Evolutionary conservation across 148 eudicot species (phyloP).

Genomic region (Fallopia convolvulus): DNA sequence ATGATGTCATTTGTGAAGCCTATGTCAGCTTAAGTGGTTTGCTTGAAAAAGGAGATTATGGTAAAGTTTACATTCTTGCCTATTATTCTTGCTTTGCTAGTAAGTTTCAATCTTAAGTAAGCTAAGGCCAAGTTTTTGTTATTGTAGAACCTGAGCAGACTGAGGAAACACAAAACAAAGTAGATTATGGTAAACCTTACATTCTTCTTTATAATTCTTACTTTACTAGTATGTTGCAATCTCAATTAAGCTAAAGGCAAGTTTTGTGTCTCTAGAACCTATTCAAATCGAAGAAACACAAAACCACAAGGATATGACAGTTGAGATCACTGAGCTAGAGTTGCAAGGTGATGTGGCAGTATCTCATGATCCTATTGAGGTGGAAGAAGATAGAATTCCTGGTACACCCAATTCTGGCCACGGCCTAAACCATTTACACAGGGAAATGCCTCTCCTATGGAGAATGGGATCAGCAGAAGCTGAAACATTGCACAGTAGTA

Average conservation of each 20-base stretch:
- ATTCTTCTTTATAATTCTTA: background rate
- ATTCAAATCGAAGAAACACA: background rate
- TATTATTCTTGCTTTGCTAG: constrained; percentile 1
- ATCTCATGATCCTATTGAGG: constrained; percentile 28
- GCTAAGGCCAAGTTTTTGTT: background rate
- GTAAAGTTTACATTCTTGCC: background rate
- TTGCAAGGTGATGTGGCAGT: background rate
- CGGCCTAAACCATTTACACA: constrained; percentile 39
- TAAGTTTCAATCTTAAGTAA: background rate
- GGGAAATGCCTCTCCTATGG: constrained; percentile 36
- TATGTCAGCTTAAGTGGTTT: constrained; percentile 24
- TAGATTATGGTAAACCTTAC: constrained; percentile 4
- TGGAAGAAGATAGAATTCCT: constrained; percentile 51
- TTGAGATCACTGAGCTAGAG: constrained; percentile 6
- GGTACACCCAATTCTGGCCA: constrained; percentile 57
- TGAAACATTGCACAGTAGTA: constrained; percentile 63
- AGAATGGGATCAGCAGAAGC: constrained; percentile 49
- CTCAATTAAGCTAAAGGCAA: background rate
- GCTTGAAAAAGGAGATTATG: constrained; percentile 5
- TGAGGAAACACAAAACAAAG: background rate
- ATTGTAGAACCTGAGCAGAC: background rate
- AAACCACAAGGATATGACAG: background rate
- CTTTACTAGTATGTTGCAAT: background rate
- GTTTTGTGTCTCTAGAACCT: background rate
- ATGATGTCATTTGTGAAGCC: constrained; percentile 19